A percentile compares a stretch with the other conserved stretches of the same genome.
Evolutionary conservation across 2,329 filamentous ascomycete genomes (phyloP).

Genomic region (Aspergillus quadrilineatus): DNA sequence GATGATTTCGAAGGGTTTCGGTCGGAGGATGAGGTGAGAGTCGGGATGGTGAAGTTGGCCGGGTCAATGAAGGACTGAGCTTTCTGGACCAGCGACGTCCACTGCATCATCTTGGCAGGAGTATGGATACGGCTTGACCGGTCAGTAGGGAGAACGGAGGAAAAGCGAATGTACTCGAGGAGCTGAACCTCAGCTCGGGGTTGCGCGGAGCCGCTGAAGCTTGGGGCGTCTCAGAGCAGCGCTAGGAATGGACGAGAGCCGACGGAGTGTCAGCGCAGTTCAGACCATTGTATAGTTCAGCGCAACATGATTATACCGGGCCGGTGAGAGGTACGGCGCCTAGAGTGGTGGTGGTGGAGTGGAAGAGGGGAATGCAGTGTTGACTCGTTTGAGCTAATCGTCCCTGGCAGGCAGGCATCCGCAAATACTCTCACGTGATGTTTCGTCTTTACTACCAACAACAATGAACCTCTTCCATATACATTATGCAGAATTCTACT

Average conservation of each 20-base stretch:
- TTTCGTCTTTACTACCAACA: not conserved
- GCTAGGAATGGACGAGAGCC: constrained; percentile 24
- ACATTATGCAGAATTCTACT: not conserved
- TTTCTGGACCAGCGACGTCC: constrained; percentile 87
- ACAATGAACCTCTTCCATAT: not conserved
- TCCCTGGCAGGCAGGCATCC: constrained; percentile 17
- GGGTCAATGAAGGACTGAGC: constrained; percentile 94
- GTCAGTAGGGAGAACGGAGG: not conserved
- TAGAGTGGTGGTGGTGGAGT: constrained; percentile 2
- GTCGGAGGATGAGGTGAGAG: constrained; percentile 70
- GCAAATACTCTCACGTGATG: constrained; percentile 17
- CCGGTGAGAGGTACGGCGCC: constrained; percentile 15
- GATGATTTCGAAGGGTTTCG: constrained; percentile 84
- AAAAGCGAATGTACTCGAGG: not conserved
- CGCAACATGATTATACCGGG: constrained; percentile 22
- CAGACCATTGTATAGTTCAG: constrained; percentile 31
- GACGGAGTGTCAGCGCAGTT: constrained; percentile 19
- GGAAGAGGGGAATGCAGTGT: constrained; percentile 15
- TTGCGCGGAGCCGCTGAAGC: constrained; percentile 25
- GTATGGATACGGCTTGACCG: not conserved
- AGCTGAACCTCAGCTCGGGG: constrained; percentile 16
- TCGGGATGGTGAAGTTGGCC: constrained; percentile 71
- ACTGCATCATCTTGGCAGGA: constrained; percentile 55
- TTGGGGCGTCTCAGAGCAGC: constrained; percentile 21
- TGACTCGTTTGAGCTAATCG: not conserved